phyloP scores from a whole-genome alignment of 1,139 yeast genomes.

The Geotrichum aggregatum region DNA sequence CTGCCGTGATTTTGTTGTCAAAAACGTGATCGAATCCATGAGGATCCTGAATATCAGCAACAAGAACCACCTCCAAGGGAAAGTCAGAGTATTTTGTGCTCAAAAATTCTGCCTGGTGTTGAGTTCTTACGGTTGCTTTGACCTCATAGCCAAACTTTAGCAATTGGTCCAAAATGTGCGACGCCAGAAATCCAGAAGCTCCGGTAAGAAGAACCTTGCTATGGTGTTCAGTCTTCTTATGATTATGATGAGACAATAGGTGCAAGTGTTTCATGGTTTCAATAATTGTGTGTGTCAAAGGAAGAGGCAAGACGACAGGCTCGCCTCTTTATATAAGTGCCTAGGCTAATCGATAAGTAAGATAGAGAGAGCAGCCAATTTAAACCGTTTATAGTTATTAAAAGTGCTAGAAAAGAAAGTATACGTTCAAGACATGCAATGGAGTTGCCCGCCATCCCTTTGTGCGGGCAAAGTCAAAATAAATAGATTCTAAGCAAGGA shows the following conservation, averaged over 20 bases:
- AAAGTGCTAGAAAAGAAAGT: too few relatives aligned
- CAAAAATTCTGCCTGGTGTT: constrained; percentile 46
- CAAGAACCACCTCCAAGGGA: constrained; percentile 41
- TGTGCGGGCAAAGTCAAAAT: too few relatives aligned
- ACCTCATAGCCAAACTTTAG: constrained; percentile 45
- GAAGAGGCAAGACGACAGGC: too few relatives aligned
- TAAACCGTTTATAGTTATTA: too few relatives aligned
- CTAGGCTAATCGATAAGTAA: background rate
- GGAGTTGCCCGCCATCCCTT: too few relatives aligned
- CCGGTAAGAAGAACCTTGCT: constrained; percentile 49
- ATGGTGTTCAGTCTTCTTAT: constrained; percentile 3
- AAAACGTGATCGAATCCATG: constrained; percentile 50
- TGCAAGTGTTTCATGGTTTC: background rate
- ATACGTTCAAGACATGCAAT: too few relatives aligned
- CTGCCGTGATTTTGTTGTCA: constrained; percentile 48
- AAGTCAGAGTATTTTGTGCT: constrained; percentile 38
- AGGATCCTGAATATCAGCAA: constrained; percentile 44
- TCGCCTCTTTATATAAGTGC: too few relatives aligned
- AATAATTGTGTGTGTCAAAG: background rate
- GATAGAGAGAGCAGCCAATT: too few relatives aligned
- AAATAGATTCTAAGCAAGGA: too few relatives aligned
- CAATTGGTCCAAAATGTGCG: constrained; percentile 42
- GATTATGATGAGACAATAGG: background rate
- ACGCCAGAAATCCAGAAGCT: constrained; percentile 57
- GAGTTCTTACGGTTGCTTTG: constrained; percentile 55